Conservation (phyloP, 805 yeast species). For the Cyberlindnera lachancei region DNA sequence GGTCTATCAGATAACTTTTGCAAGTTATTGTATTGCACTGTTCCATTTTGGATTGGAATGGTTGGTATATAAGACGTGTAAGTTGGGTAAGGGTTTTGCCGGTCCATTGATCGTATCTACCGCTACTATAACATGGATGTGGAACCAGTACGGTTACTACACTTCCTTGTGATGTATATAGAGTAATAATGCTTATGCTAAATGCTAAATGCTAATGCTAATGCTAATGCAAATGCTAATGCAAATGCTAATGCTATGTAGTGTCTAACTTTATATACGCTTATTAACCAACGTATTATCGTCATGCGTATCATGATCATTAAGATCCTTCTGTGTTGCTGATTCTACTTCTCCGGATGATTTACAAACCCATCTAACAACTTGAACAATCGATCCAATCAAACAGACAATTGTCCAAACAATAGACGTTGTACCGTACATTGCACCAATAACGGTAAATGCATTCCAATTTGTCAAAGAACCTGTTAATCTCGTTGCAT, state of each 20-base stretch:
- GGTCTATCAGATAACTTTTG: slow-evolving; percentile 70
- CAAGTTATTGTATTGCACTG: slow-evolving; percentile 77
- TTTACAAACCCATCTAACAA: background rate
- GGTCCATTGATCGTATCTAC: slow-evolving; percentile 86
- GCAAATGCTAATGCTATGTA: too few relatives aligned
- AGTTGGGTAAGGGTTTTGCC: slow-evolving; percentile 76
- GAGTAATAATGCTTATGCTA: background rate
- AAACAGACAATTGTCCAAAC: slow-evolving; percentile 6
- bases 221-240: background rate
- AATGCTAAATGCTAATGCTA: background rate
- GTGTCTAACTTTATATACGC: too few relatives aligned
- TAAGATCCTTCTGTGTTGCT: too few relatives aligned
- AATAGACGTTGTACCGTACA: slow-evolving; percentile 33
- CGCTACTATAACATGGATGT: slow-evolving; percentile 76
- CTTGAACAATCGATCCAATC: background rate
- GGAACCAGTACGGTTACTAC: slow-evolving; percentile 58
- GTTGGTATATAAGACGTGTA: slow-evolving; percentile 71
- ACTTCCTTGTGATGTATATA: background rate
- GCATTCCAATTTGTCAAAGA: slow-evolving; percentile 41
- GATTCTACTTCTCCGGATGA: background rate
- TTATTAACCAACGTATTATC: too few relatives aligned
- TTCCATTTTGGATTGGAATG: slow-evolving; percentile 81
- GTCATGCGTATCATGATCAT: too few relatives aligned
- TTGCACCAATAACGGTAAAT: slow-evolving; percentile 54
- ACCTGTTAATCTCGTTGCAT: slow-evolving; percentile 49